Percentiles rank a stretch among this genome's conserved stretches.
These are phyloP conservation scores for Cornus controversa DNA, from an alignment of 148 eudicot species.

Conservation along the genomic window DNA sequence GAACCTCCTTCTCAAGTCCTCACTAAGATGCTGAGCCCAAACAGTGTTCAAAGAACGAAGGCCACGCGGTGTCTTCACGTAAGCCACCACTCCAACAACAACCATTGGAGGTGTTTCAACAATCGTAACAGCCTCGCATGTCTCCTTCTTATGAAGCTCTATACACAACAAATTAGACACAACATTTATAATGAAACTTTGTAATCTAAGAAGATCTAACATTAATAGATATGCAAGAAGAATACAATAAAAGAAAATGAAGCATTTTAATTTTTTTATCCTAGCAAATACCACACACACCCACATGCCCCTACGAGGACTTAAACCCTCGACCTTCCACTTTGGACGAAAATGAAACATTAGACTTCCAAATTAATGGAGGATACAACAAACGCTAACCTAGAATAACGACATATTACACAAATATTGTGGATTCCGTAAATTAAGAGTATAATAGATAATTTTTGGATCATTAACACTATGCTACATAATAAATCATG, in stretches of 20 bases:
- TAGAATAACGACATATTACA: neutral
- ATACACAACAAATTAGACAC: conserved; percentile 3
- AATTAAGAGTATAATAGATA: neutral
- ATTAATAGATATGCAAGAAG: neutral
- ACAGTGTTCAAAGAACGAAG: conserved; percentile 61
- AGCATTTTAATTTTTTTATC: too few relatives aligned
- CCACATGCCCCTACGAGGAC: too few relatives aligned
- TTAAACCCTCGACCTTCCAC: too few relatives aligned
- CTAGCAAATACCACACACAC: too few relatives aligned
- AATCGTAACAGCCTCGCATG: conserved; percentile 68
- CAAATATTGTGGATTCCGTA: neutral
- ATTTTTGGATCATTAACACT: too few relatives aligned
- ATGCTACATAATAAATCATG: too few relatives aligned
- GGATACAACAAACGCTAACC: neutral
- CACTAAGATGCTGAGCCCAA: conserved; percentile 80
- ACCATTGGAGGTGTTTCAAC: conserved; percentile 79
- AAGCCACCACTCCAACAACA: conserved; percentile 69
- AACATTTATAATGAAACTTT: neutral
- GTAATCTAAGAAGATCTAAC: neutral
- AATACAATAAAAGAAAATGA: neutral
- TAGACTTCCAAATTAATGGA: too few relatives aligned
- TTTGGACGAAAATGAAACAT: too few relatives aligned
- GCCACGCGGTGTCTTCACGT: conserved; percentile 73
- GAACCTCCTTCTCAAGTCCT: conserved; percentile 67
- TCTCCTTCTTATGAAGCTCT: conserved; percentile 83